Evolutionary conservation across 495 filamentous ascomycete genomes (phyloP), one percentile per base, ranked within the genome.

Genomic region (Staphylotrichum tortipilum): DNA sequence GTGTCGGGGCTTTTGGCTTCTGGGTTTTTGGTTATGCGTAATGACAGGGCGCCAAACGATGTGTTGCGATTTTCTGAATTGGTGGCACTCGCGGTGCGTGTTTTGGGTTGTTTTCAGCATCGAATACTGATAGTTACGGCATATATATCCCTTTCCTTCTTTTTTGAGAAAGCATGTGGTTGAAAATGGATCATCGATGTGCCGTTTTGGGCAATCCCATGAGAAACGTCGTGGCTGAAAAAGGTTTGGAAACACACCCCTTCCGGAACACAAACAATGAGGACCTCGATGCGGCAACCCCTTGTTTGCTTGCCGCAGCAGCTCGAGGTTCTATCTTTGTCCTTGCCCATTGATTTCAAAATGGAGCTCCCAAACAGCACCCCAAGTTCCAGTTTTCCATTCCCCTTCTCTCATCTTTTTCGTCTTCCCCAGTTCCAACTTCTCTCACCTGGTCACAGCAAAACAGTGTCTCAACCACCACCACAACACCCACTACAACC

Each of bases 211-310:
- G 24, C 24, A 42, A 18, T 15, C 4, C n/a, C n/a, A n/a, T n/a
- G n/a, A n/a, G n/a, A n/a, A n/a, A n/a, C n/a, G n/a, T n/a, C n/a
- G n/a, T n/a, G n/a, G n/a, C 10, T 33, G 7, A 11, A 35, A 15
- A 3, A 11, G 14, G 22, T 41, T 7, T 14, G 1, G 4, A 28
- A 7, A 18, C 28, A 18, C 15, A 6, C 5, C 36, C 39, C 21
- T 37, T 47, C 44, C 44, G 34, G 34, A 45, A 29, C 21, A 9
- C 7, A 31, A 37, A 47, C 44, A 47, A 47, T 37, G 34, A 22
- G 24, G 12, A 11, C 0, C 29, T 23, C 29, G 6, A 24, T 12
- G 11, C 7, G 10, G 7, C 4, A 3, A 2, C 26, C 19, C n/a
- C 7, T 19, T 44, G 41, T 31, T 31, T 44, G 26, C 28, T 9